These are phyloP conservation scores for Raphanus sativus DNA, from an alignment of 345 rosid genomes.

Conservation along the genomic window DNA sequence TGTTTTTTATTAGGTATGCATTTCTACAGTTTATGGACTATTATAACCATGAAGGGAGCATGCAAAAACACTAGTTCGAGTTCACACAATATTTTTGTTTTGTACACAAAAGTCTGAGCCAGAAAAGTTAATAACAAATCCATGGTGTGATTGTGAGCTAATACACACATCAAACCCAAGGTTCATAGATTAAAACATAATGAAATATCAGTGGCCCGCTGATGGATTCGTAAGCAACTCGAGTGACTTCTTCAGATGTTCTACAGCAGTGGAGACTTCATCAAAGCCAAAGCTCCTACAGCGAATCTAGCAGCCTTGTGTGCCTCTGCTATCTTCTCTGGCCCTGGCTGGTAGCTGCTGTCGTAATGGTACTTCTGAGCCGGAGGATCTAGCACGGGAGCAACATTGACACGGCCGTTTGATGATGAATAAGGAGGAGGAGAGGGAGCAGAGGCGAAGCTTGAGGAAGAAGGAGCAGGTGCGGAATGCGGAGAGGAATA, in stretches of 20 bases:
- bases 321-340: constrained; percentile 87
- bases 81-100: constrained; percentile 11
- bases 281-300: constrained; percentile 94
- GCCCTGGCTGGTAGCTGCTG: constrained; percentile 79
- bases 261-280: constrained; percentile 85
- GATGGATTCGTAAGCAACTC: constrained; percentile 57
- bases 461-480: constrained; percentile 56
- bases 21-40: neutral
- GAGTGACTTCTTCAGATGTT: constrained; percentile 71
- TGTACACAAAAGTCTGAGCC: constrained; percentile 21
- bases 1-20: neutral
- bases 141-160: constrained; percentile 13
- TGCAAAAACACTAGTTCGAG: neutral
- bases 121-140: neutral
- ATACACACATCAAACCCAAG: constrained; percentile 11
- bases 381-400: constrained; percentile 47
- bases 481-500: constrained; percentile 52
- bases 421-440: constrained; percentile 48
- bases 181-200: constrained; percentile 11
- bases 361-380: constrained; percentile 63
- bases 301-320: constrained; percentile 98
- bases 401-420: constrained; percentile 43
- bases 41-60: neutral
- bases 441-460: constrained; percentile 47
- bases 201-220: constrained; percentile 27